Conservation (phyloP, 305 asterid genomes). For the Ajuga reptans region DNA sequence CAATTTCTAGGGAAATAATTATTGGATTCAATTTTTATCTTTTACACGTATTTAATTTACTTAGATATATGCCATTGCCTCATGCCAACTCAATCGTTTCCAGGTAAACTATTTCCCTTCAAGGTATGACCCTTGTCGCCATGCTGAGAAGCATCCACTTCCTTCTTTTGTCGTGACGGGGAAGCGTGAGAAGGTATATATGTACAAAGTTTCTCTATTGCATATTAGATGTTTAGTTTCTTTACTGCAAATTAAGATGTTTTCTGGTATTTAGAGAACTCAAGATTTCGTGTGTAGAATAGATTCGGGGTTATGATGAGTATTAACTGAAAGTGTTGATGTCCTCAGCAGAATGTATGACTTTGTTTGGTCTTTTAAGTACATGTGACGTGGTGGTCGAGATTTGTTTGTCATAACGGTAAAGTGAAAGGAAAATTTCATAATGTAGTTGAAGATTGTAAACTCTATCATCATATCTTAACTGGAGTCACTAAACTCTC, state of each 20-base stretch:
- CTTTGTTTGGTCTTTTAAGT: no score
- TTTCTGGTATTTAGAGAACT: not conserved
- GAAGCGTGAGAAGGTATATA: conserved; percentile 42
- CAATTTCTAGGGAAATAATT: not conserved
- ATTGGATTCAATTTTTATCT: not conserved
- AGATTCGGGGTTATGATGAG: not conserved
- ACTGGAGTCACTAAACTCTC: not conserved
- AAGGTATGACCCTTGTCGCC: conserved; percentile 53
- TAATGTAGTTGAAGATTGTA: not conserved
- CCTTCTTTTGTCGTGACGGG: conserved; percentile 43
- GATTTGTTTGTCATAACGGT: not conserved
- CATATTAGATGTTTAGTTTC: not conserved
- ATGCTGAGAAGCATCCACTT: conserved; percentile 50
- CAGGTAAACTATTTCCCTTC: conserved; percentile 71
- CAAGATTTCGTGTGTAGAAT: not conserved
- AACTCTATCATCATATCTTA: not conserved
- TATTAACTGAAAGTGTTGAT: not conserved
- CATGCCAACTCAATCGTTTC: not conserved
- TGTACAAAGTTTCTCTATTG: not conserved
- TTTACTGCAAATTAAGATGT: not conserved
- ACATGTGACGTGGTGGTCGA: no score
- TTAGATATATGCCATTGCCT: not conserved
- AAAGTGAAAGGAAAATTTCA: no score
- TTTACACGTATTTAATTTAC: not conserved
- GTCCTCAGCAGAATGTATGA: no score